A percentile compares a stretch with the other conserved stretches of the same genome.
These are phyloP conservation scores for Apiotrichum akiyoshidainum DNA, from an alignment of 1,284 basidiomycete genomes.

Conservation along the genomic window DNA sequence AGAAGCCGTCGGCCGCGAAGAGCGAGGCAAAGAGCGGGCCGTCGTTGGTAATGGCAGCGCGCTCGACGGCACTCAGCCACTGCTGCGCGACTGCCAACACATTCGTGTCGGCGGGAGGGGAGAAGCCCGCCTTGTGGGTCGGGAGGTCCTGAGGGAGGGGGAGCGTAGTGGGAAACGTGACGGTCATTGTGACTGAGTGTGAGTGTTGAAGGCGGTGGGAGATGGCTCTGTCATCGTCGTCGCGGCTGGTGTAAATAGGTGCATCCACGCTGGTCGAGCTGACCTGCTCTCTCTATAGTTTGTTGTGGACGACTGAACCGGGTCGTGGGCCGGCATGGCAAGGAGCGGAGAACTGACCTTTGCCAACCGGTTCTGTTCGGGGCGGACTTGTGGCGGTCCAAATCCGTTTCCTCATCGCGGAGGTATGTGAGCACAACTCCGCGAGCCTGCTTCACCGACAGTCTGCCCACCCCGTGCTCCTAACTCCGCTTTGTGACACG, in stretches of 20 bases:
- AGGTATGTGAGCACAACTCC: no score
- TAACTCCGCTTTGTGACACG: no score
- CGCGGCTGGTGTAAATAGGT: background rate
- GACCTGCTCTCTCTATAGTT: no score
- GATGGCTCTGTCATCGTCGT: background rate
- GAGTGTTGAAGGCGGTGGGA: background rate
- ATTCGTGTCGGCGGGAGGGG: constrained; percentile 4
- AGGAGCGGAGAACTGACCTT: no score
- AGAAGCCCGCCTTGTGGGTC: constrained; percentile 10
- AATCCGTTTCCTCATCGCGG: no score
- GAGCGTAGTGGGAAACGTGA: background rate
- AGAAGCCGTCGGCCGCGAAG: constrained; percentile 12
- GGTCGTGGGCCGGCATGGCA: no score
- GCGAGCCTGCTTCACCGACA: no score
- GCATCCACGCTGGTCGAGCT: no score
- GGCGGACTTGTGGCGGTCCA: no score
- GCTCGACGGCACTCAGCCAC: constrained; percentile 1
- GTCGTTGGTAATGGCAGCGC: background rate
- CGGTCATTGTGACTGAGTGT: background rate
- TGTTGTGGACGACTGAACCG: no score
- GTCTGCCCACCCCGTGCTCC: no score
- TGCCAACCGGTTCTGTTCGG: no score
- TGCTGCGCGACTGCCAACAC: constrained; percentile 1
- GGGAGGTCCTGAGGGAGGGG: constrained; percentile 10
- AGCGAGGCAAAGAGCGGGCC: constrained; percentile 1